Evolutionary conservation across 805 yeast genomes (phyloP).

Genomic region (Schwanniomyces sp.): DNA sequence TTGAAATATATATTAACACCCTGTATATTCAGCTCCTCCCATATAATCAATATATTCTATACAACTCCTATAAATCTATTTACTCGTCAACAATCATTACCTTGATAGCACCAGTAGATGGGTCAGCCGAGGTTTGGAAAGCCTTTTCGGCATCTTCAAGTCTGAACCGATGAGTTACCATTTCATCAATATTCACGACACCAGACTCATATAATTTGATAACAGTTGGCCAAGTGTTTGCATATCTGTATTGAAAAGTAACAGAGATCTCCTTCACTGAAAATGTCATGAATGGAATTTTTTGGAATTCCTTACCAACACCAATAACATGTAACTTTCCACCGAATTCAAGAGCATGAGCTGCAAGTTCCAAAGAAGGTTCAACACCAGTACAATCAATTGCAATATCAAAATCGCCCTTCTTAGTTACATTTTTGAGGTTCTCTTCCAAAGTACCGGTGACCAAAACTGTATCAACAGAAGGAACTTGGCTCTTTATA

Average conservation of each 20-base stretch:
- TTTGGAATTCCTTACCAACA: conserved; percentile 10
- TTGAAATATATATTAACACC: no score
- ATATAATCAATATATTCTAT: no score
- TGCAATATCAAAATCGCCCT: conserved; percentile 27
- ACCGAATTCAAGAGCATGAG: conserved; percentile 17
- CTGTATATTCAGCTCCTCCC: no score
- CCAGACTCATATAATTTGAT: conserved; percentile 13
- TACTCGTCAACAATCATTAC: conserved; percentile 7
- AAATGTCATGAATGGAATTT: conserved; percentile 17
- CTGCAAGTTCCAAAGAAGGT: conserved; percentile 15
- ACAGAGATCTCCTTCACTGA: conserved; percentile 15
- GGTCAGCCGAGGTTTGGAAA: conserved; percentile 5
- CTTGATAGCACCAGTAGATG: conserved; percentile 8
- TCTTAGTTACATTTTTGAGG: conserved; percentile 28
- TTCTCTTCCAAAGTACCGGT: conserved; percentile 40
- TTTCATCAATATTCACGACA: conserved; percentile 5
- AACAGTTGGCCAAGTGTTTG: conserved; percentile 16
- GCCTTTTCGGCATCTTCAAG: conserved; percentile 9
- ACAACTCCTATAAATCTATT: neutral
- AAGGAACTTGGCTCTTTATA: conserved; percentile 31
- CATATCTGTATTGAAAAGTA: conserved; percentile 20
- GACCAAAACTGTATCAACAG: conserved; percentile 40
- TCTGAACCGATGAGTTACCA: conserved; percentile 6
- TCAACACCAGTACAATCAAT: conserved; percentile 24
- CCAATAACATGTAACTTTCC: conserved; percentile 8